phyloP scores from a whole-genome alignment of 768 basidiomycete species.

The Sistotremastrum suecicum region DNA sequence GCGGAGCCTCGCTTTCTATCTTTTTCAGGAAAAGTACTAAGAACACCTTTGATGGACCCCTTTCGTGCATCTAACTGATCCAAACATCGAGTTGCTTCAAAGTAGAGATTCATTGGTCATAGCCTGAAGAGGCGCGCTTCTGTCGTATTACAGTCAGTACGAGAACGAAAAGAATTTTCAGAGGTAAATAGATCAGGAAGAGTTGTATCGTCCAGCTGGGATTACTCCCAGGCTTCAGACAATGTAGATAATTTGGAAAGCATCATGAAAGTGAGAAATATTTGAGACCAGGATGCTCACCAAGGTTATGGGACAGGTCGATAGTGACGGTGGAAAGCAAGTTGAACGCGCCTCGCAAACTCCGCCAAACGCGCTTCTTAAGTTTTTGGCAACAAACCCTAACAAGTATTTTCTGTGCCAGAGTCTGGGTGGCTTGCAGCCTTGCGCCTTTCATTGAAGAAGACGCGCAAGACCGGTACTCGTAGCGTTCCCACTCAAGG shows the following conservation, averaged over 20 bases:
- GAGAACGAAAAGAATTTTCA: background rate
- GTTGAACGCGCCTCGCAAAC: background rate
- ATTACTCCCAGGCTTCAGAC: constrained; percentile 44
- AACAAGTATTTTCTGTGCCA: too few relatives aligned
- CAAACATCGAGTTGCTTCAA: constrained; percentile 70
- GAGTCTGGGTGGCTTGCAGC: too few relatives aligned
- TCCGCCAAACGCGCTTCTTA: too few relatives aligned
- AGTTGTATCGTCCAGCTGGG: constrained; percentile 35
- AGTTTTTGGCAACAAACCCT: too few relatives aligned
- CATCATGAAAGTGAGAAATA: constrained; percentile 37
- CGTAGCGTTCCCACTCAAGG: too few relatives aligned
- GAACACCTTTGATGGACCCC: constrained; percentile 82
- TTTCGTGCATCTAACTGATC: constrained; percentile 79
- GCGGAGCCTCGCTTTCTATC: constrained; percentile 68
- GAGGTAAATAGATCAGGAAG: constrained; percentile 5
- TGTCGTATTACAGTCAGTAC: background rate
- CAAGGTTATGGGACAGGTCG: constrained; percentile 5
- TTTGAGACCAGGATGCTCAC: background rate
- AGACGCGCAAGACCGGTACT: too few relatives aligned
- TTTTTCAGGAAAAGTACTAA: constrained; percentile 60
- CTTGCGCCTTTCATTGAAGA: too few relatives aligned
- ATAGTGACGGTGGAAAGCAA: constrained; percentile 64
- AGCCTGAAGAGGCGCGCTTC: background rate
- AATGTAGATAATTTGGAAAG: constrained; percentile 76
- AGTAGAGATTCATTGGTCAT: constrained; percentile 82